These are phyloP conservation scores for Plasmodium gonderi DNA, from an alignment of 169 alveolate genomes.

Conservation along the genomic window DNA sequence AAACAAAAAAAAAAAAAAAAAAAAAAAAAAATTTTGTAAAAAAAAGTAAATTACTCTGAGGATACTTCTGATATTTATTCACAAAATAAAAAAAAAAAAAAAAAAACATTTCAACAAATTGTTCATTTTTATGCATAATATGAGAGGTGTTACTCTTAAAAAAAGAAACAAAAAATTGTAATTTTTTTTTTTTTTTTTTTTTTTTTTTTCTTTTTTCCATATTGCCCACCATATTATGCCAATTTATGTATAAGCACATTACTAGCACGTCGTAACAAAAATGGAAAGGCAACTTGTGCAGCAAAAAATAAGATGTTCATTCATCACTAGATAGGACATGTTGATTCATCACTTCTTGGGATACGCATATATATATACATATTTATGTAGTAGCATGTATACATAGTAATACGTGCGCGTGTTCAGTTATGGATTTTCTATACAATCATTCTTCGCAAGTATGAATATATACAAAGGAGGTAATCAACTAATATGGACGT, in stretches of 20 bases:
- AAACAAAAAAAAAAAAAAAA: background rate
- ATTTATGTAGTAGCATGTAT: background rate
- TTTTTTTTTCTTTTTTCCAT: too few species aligned
- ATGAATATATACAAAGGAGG: conserved; percentile 13
- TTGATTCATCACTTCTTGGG: background rate
- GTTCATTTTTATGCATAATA: background rate
- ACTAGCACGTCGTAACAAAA: too few species aligned
- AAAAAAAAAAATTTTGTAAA: too few species aligned
- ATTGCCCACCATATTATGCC: too few species aligned
- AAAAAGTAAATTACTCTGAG: too few species aligned
- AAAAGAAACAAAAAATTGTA: background rate
- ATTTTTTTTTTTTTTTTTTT: background rate
- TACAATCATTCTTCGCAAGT: background rate
- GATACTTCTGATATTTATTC: background rate
- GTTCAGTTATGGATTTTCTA: too few species aligned
- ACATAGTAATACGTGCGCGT: background rate
- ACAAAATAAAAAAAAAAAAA: background rate
- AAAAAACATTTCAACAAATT: too few species aligned
- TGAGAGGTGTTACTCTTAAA: background rate
- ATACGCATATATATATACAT: background rate
- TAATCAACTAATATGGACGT: background rate
- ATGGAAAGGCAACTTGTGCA: background rate
- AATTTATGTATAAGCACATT: background rate
- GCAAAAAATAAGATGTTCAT: background rate
- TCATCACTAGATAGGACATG: background rate